A percentile compares a stretch with the other conserved stretches of the same genome.
These are phyloP conservation scores for Elsinoe australis DNA, from an alignment of 2,329 filamentous ascomycete species.

Conservation along the genomic window DNA sequence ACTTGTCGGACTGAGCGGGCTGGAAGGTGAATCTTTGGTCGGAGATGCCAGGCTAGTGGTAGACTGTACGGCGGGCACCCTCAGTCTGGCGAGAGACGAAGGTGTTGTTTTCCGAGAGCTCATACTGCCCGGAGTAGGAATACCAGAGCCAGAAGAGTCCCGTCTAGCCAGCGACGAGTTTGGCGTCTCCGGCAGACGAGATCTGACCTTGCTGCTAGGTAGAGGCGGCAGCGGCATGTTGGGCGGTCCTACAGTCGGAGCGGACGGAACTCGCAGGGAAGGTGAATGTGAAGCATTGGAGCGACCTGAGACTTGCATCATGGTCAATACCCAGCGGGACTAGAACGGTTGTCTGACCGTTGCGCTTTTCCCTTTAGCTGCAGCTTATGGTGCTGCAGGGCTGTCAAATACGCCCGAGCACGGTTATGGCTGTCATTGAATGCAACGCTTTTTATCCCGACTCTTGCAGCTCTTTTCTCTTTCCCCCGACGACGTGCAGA, in stretches of 20 bases:
- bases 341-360: conserved; percentile 10
- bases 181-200: conserved; percentile 13
- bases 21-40: conserved; percentile 3
- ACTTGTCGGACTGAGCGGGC: conserved; percentile 7
- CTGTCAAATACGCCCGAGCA: neutral
- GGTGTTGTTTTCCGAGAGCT: conserved; percentile 1
- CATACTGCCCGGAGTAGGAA: neutral
- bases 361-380: conserved; percentile 13
- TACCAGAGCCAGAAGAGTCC: conserved; percentile 10
- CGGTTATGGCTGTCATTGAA: conserved; percentile 13
- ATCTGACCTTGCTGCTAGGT: conserved; percentile 11
- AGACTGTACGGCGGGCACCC: conserved; percentile 6
- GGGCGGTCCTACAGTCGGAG: conserved; percentile 9
- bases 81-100: conserved; percentile 4
- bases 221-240: conserved; percentile 16
- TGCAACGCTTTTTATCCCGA: conserved; percentile 15
- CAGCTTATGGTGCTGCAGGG: conserved; percentile 10
- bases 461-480: conserved; percentile 12
- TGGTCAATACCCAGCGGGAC: conserved; percentile 11
- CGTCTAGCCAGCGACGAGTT: conserved; percentile 4
- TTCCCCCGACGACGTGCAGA: neutral
- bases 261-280: conserved; percentile 11
- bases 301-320: conserved; percentile 4
- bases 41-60: conserved; percentile 11
- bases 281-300: neutral